These are phyloP conservation scores for Colletotrichum magnum DNA, from an alignment of 2,329 filamentous ascomycete genomes.

Conservation along the genomic window DNA sequence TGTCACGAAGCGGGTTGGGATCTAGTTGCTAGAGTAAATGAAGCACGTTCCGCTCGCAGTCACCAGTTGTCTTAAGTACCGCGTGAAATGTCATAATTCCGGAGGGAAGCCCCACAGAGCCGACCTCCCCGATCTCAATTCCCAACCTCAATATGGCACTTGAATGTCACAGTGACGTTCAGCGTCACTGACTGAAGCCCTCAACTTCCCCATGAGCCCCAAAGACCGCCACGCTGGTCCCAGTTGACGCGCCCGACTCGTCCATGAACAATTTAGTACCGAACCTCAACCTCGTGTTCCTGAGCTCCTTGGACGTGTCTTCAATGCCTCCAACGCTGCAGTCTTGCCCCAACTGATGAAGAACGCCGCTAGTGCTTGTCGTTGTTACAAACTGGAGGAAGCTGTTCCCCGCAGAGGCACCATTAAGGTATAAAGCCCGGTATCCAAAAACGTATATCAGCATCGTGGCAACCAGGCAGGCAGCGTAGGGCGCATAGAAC, in stretches of 20 bases:
- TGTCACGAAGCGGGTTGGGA: too few species aligned
- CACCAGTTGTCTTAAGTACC: too few species aligned
- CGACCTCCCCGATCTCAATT: too few species aligned
- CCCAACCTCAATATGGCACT: too few species aligned
- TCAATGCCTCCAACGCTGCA: conserved; percentile 1
- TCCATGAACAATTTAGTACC: neutral
- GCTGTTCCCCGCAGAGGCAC: neutral
- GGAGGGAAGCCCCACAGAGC: too few species aligned
- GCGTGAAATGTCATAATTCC: too few species aligned
- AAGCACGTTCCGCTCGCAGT: too few species aligned
- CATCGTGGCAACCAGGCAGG: conserved; percentile 1
- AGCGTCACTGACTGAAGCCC: neutral
- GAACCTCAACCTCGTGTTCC: neutral
- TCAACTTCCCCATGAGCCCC: neutral
- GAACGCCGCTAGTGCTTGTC: conserved; percentile 4
- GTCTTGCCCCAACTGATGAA: neutral
- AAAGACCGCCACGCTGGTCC: neutral
- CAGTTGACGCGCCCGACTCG: neutral
- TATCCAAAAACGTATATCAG: neutral
- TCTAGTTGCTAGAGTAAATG: too few species aligned
- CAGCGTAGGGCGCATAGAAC: conserved; percentile 2
- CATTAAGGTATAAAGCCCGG: conserved; percentile 7
- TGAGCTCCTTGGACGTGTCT: neutral
- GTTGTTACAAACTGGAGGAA: conserved; percentile 10
- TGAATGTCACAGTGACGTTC: neutral